These are phyloP conservation scores for Xanthoceras sorbifolium DNA, from an alignment of 345 rosid genomes.

Conservation along the genomic window DNA sequence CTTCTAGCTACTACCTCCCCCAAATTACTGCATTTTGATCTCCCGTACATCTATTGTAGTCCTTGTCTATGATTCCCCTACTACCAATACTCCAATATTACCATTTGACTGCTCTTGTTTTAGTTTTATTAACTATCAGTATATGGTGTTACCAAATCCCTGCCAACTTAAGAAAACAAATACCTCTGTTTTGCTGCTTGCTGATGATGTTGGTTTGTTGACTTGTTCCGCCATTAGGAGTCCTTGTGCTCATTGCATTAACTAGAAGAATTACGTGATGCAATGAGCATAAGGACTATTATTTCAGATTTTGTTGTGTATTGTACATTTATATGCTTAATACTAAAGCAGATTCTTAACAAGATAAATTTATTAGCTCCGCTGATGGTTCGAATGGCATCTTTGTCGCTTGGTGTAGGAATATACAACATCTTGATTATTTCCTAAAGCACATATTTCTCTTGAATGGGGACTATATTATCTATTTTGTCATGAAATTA, in stretches of 20 bases:
- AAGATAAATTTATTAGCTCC: background rate
- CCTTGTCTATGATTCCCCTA: background rate
- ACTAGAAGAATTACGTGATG: no score
- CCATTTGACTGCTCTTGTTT: background rate
- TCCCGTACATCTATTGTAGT: background rate
- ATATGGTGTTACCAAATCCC: background rate
- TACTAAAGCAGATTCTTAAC: background rate
- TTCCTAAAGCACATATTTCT: background rate
- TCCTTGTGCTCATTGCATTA: no score
- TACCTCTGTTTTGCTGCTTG: background rate
- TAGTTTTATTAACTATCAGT: background rate
- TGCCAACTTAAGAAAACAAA: background rate
- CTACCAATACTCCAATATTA: background rate
- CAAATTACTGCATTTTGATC: background rate
- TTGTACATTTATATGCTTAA: background rate
- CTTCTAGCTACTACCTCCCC: slow-evolving; percentile 1
- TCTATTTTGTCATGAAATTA: background rate
- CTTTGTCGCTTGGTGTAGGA: background rate
- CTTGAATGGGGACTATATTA: background rate
- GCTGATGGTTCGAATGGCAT: background rate
- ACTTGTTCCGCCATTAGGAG: background rate
- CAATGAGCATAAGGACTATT: background rate
- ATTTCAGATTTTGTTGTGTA: background rate
- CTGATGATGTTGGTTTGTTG: slow-evolving; percentile 1
- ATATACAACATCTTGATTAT: background rate